phyloP scores from a whole-genome alignment of 2,329 filamentous ascomycete genomes.

The Verticillium zaregamsianum region DNA sequence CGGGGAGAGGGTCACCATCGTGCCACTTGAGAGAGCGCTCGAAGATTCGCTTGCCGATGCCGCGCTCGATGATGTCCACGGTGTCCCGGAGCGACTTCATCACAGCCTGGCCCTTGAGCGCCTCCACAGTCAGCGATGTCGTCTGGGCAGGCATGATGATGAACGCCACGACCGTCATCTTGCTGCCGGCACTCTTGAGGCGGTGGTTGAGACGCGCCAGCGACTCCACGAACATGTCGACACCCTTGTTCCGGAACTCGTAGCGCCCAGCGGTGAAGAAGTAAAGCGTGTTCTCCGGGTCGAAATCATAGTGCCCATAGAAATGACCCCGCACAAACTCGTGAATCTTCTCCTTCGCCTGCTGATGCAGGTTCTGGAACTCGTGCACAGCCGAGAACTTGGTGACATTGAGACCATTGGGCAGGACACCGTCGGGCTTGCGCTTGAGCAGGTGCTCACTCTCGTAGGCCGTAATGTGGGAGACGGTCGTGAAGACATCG shows the following conservation, averaged over 20 bases:
- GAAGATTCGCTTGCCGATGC: conserved; percentile 90
- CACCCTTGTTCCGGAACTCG: conserved; percentile 97
- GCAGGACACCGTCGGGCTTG: conserved; percentile 93
- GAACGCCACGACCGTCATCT: conserved; percentile 93
- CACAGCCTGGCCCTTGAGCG: conserved; percentile 92
- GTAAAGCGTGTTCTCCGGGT: conserved; percentile 93
- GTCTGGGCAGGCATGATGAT: conserved; percentile 99
- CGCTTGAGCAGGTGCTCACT: conserved; percentile 96
- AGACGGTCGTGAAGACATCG: conserved; percentile 98
- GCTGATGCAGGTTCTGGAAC: conserved; percentile 96
- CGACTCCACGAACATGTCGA: conserved; percentile 99
- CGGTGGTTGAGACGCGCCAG: conserved; percentile 91
- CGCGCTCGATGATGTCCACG: conserved; percentile 85
- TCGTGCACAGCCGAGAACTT: conserved; percentile 98
- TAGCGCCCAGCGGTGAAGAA: conserved; percentile 97
- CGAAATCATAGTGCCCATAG: conserved; percentile 97
- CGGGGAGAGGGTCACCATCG: conserved; percentile 87
- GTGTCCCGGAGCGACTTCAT: conserved; percentile 95
- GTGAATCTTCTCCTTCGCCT: conserved; percentile 95
- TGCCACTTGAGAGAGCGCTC: conserved; percentile 94
- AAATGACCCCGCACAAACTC: conserved; percentile 98
- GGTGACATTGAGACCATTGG: conserved; percentile 96
- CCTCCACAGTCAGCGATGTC: conserved; percentile 89
- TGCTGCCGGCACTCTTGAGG: conserved; percentile 79
- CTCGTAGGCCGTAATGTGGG: conserved; percentile 97